phyloP scores from a whole-genome alignment of 2,329 filamentous ascomycete genomes.

The Tolypocladium album region DNA sequence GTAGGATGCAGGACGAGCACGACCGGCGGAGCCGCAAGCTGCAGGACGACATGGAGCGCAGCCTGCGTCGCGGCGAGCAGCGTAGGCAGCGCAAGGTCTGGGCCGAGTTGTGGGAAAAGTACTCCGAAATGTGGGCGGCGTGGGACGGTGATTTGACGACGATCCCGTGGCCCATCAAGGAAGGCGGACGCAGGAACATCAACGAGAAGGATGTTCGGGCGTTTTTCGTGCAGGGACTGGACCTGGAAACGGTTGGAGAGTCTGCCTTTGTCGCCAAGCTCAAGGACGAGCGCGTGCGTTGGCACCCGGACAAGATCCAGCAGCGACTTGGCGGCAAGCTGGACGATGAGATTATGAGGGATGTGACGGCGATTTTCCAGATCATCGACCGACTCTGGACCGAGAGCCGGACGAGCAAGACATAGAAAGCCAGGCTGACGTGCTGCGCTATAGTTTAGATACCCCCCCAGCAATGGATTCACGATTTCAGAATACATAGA shows the following conservation, averaged over 20 bases:
- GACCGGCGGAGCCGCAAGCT: constrained; percentile 31
- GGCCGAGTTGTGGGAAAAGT: constrained; percentile 52
- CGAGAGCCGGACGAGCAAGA: constrained; percentile 34
- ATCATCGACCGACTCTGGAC: constrained; percentile 75
- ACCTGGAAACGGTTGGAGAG: constrained; percentile 30
- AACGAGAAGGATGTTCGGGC: constrained; percentile 48
- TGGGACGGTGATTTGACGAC: constrained; percentile 33
- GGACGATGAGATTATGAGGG: constrained; percentile 60
- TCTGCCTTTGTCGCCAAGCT: constrained; percentile 40
- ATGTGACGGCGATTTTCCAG: constrained; percentile 86
- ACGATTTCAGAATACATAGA: background rate
- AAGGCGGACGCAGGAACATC: constrained; percentile 43
- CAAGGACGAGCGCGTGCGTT: constrained; percentile 79
- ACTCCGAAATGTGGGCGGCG: constrained; percentile 50
- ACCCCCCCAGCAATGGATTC: background rate
- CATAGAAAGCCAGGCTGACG: background rate
- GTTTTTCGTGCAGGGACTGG: constrained; percentile 52
- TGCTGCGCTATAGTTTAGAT: background rate
- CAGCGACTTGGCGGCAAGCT: constrained; percentile 70
- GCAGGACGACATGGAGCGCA: constrained; percentile 56
- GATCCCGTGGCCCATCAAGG: constrained; percentile 64
- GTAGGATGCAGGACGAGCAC: constrained; percentile 13
- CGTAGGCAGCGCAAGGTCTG: constrained; percentile 44
- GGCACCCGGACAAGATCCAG: constrained; percentile 98
- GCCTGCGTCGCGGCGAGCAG: constrained; percentile 55